Evolutionary conservation across 2,329 filamentous ascomycete species (phyloP).

Genomic region (Gaeumannomyces tritici): DNA sequence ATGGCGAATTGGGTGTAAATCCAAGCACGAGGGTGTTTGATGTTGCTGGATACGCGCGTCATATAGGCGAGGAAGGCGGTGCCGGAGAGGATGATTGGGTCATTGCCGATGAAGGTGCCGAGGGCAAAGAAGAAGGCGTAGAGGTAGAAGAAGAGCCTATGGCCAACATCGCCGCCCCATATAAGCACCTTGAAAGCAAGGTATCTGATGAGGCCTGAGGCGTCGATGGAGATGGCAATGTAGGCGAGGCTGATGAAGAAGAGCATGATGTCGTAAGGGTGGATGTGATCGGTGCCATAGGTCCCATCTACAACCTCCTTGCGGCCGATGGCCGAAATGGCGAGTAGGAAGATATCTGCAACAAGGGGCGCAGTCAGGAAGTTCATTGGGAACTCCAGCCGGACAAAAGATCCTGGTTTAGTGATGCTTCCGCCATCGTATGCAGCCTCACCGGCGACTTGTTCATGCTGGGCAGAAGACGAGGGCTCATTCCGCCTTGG

Average conservation of each 20-base stretch:
- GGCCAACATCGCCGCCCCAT: constrained; percentile 57
- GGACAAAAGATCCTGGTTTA: constrained; percentile 29
- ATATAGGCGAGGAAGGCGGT: constrained; percentile 70
- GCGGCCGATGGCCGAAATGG: constrained; percentile 57
- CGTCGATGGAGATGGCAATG: constrained; percentile 69
- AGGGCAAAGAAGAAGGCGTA: constrained; percentile 63
- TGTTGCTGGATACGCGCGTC: constrained; percentile 66
- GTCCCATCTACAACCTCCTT: constrained; percentile 61
- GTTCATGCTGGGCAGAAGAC: not conserved
- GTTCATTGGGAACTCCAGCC: constrained; percentile 54
- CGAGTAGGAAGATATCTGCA: constrained; percentile 61
- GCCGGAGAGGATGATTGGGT: constrained; percentile 65
- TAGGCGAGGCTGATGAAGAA: constrained; percentile 69
- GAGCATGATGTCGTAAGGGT: constrained; percentile 62
- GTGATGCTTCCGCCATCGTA: constrained; percentile 15
- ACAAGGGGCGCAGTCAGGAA: constrained; percentile 63
- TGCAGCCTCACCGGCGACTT: constrained; percentile 7
- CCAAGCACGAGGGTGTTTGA: constrained; percentile 61
- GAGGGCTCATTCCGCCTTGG: constrained; percentile 20
- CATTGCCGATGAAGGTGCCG: constrained; percentile 62
- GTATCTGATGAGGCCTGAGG: constrained; percentile 62
- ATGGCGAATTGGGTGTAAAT: constrained; percentile 63
- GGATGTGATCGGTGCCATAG: constrained; percentile 54
- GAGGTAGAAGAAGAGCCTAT: constrained; percentile 61
- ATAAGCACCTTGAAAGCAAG: constrained; percentile 62